Percentiles rank a stretch among this genome's conserved stretches.
Evolutionary conservation across 805 yeast species (phyloP).

Genomic region (Sugiyamaella qingdaonensis): DNA sequence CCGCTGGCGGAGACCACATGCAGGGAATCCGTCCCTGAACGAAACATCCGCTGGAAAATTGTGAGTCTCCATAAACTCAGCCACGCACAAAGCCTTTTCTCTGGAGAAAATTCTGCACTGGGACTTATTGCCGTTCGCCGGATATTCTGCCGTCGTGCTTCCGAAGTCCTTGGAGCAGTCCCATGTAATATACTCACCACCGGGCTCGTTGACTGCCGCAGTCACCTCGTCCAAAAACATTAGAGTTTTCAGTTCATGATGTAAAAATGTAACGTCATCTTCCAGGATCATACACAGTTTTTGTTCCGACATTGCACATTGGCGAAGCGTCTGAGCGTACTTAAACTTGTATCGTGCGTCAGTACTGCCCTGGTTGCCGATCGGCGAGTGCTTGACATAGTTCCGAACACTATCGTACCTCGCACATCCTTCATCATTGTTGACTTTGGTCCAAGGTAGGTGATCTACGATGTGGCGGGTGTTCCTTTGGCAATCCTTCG

Average conservation of each 20-base stretch:
- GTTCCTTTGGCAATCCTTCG: not conserved
- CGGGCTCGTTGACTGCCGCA: not conserved
- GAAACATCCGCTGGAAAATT: not conserved
- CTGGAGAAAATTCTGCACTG: not conserved
- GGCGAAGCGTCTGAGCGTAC: slow-evolving; percentile 1
- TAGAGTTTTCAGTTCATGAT: not conserved
- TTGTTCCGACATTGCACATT: not conserved
- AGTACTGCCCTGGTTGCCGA: not conserved
- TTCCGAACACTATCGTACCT: not conserved
- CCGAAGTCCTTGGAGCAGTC: not conserved
- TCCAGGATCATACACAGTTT: not conserved
- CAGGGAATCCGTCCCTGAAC: not conserved
- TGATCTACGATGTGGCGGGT: not conserved
- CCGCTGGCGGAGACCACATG: not conserved
- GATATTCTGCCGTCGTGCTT: not conserved
- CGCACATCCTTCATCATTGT: not conserved
- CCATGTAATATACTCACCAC: not conserved
- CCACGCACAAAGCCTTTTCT: not conserved
- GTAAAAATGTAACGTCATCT: not conserved
- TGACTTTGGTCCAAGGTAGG: not conserved
- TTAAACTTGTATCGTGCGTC: not conserved
- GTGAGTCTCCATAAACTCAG: not conserved
- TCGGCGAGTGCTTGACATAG: not conserved
- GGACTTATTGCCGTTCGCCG: not conserved
- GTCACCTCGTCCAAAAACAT: not conserved